phyloP scores from a whole-genome alignment of 1,284 basidiomycete genomes.

The Irpex sp. region DNA sequence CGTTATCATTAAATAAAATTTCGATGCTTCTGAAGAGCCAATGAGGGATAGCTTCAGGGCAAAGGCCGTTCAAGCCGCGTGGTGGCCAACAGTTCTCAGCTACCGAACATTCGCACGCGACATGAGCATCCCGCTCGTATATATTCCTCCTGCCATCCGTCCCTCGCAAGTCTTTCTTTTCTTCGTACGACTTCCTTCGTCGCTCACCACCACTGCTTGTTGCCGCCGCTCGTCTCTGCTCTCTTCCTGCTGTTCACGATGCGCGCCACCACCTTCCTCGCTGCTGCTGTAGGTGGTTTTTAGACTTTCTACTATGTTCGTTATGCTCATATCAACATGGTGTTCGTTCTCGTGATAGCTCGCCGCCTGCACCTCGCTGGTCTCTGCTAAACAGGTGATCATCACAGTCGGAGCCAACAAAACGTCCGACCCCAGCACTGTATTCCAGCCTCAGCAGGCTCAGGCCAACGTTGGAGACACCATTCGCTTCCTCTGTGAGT shows the following conservation, averaged over 20 bases:
- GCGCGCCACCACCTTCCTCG: constrained; percentile 16
- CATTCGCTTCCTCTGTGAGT: constrained; percentile 53
- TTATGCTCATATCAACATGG: not conserved
- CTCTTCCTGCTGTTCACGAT: constrained; percentile 6
- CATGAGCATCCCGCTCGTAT: not conserved
- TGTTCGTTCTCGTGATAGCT: constrained; percentile 14
- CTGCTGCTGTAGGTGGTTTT: constrained; percentile 15
- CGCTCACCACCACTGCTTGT: not conserved
- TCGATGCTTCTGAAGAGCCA: too few species aligned
- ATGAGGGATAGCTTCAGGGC: not conserved
- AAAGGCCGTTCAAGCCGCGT: not conserved
- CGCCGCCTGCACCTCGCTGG: constrained; percentile 14
- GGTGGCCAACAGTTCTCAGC: not conserved
- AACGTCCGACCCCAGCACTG: constrained; percentile 36
- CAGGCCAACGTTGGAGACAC: constrained; percentile 43
- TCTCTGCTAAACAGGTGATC: constrained; percentile 35
- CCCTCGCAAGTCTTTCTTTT: not conserved
- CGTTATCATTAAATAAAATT: too few species aligned
- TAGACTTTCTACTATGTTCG: not conserved
- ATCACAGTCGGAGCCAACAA: constrained; percentile 47
- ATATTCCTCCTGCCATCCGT: not conserved
- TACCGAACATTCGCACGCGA: not conserved
- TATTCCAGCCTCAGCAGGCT: constrained; percentile 46
- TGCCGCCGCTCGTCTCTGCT: not conserved
- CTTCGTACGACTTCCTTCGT: constrained; percentile 3